Evolutionary conservation across 23 red algal species (phyloP).

Genomic region (Gracilariopsis chorda): DNA sequence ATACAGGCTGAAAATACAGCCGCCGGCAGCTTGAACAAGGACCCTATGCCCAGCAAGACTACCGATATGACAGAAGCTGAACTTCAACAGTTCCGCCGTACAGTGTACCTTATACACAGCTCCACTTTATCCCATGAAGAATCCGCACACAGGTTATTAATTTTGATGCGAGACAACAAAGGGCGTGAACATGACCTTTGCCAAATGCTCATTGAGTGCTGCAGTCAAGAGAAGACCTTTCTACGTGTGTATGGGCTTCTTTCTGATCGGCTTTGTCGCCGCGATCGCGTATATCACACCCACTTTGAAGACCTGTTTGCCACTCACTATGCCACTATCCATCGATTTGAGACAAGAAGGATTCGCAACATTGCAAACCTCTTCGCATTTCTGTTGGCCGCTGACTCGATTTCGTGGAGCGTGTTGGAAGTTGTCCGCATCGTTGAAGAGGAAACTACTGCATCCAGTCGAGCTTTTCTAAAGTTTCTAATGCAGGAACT

Average conservation of each 20-base stretch:
- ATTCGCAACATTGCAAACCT: conserved; percentile 80
- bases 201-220: conserved; percentile 86
- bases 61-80: conserved; percentile 78
- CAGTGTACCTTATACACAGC: conserved; percentile 80
- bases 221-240: conserved; percentile 83
- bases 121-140: conserved; percentile 81
- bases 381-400: conserved; percentile 69
- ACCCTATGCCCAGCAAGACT: not conserved
- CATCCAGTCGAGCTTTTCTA: conserved; percentile 86
- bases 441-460: conserved; percentile 81
- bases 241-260: conserved; percentile 69
- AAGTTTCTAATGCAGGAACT: conserved; percentile 84
- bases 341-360: conserved; percentile 70
- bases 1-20: not conserved
- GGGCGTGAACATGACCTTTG: conserved; percentile 67
- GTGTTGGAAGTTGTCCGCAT: conserved; percentile 74
- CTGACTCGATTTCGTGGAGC: conserved; percentile 78
- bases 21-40: not conserved
- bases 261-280: conserved; percentile 66
- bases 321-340: conserved; percentile 73
- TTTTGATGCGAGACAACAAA: conserved; percentile 63
- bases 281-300: conserved; percentile 41
- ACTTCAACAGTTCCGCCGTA: conserved; percentile 82
- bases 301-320: conserved; percentile 82
- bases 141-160: conserved; percentile 78